Conservation (phyloP, 805 yeast species). For the Wickerhamiella slavikovae region DNA sequence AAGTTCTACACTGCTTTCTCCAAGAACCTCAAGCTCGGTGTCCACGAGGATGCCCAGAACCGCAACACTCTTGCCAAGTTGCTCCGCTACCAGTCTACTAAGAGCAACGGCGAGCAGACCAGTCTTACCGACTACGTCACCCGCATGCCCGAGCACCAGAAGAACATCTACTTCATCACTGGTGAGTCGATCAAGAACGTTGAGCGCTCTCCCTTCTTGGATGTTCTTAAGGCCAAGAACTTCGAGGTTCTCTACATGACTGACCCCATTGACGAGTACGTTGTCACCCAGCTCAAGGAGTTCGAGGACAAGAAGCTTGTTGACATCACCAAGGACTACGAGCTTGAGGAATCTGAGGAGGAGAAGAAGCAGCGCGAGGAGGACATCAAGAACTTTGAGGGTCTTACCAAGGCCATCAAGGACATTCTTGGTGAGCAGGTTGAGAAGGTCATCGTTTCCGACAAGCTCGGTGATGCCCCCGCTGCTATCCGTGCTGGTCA, state of each 20-base stretch:
- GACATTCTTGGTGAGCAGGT: conserved; percentile 96
- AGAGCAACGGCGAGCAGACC: conserved; percentile 82
- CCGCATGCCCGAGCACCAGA: conserved; percentile 99
- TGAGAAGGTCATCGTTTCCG: conserved; percentile 97
- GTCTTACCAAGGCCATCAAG: conserved; percentile 86
- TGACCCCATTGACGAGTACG: conserved; percentile 99
- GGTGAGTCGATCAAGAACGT: conserved; percentile 97
- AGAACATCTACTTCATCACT: conserved; percentile 97
- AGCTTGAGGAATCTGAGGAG: conserved; percentile 87
- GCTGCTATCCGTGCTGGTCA: conserved; percentile 99
- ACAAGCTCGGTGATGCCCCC: conserved; percentile 94
- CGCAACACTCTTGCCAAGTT: conserved; percentile 88
- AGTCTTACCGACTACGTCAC: conserved; percentile 94
- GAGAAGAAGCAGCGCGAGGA: conserved; percentile 89
- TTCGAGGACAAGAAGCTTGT: conserved; percentile 98
- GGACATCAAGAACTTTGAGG: conserved; percentile 81
- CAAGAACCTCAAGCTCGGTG: conserved; percentile 96
- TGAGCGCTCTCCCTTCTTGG: conserved; percentile 98
- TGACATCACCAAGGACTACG: conserved; percentile 97
- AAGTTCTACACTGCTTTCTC: conserved; percentile 95
- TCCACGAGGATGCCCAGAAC: conserved; percentile 98
- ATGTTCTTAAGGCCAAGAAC: conserved; percentile 94
- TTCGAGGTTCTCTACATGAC: conserved; percentile 94
- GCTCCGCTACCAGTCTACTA: conserved; percentile 92
- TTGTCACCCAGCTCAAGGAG: conserved; percentile 98